Evolutionary conservation across 1,284 basidiomycete genomes (phyloP), one percentile per base, ranked within the genome.

Genomic region (Clitocybe nebularis): DNA sequence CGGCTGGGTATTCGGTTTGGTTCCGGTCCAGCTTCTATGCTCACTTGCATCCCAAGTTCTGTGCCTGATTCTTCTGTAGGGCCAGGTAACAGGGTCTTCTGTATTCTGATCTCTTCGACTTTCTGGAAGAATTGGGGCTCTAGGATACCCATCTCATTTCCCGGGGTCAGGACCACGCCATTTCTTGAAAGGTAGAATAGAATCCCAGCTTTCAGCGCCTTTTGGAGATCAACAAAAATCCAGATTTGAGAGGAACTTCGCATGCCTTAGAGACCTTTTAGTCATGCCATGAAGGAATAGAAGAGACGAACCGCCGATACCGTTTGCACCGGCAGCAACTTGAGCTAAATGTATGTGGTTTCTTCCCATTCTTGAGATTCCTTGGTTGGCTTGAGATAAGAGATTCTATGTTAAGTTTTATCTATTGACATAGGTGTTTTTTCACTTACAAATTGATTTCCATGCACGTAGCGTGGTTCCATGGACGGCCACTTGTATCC

Each of bases 271-370:
- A 24, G 21, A 11, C 16, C 22, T 10, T 4, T 21, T 16, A 36
- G 25, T 28, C 20, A 35, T 9, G 32, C 11, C 10, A 43, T 6
- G 26, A 36, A 11, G 36, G 14, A 6, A 10, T 5, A 36, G 22
- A 24, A 6, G 23, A 26, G 14, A 59, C 75, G 30, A 46, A 89
- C 89, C 89, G 50, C 88, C 91, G 44, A 86, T 77, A 34, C 90
- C 79, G 6, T 76, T 75, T 1, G 74, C 66, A 1, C 76, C 75
- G 10, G 71, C 65, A 5, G 86, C 68, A 36, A 82, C 81, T 61
- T 88, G 82, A 0, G 93, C 91, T 8, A 94, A 73, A 59, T 95
- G 93, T 37, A 95, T 86, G 56, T 95, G 90, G 51, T 91, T 93
- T 19, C 92, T 74, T 10, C 63, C 73, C 92, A 93, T 94, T 48